Conservation (phyloP, 2,329 filamentous ascomycete genomes). For the Botryotinia convoluta region DNA sequence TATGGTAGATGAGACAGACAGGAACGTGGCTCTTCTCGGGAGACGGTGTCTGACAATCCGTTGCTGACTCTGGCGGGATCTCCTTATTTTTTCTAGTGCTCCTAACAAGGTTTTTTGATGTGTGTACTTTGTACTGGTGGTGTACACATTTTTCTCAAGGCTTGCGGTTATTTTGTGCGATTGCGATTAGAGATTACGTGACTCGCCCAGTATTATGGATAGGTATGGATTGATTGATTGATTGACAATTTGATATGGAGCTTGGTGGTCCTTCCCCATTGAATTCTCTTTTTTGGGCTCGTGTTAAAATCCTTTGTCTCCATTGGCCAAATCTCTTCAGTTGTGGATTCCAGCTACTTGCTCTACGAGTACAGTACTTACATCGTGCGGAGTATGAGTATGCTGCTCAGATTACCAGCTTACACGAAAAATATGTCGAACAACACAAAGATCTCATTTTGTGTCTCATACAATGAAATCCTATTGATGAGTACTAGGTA, state of each 20-base stretch:
- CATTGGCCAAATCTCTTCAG: background rate
- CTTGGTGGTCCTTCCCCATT: background rate
- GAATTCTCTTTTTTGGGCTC: background rate
- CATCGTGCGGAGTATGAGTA: background rate
- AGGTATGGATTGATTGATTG: background rate
- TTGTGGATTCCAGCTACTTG: background rate
- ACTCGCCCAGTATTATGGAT: background rate
- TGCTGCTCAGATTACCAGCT: background rate
- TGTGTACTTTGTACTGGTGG: background rate
- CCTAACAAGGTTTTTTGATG: background rate
- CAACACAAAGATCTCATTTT: background rate
- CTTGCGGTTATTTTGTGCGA: background rate
- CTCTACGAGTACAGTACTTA: background rate
- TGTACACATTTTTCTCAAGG: background rate
- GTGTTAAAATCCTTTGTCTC: background rate
- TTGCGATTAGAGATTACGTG: conserved; percentile 3
- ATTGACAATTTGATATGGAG: background rate
- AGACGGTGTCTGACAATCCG: background rate
- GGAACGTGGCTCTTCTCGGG: conserved; percentile 13
- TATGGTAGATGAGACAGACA: conserved; percentile 12
- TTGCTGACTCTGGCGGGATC: background rate
- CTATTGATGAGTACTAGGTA: background rate
- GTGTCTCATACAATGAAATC: background rate
- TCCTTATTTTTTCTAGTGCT: background rate
- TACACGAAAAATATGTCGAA: background rate